Conservation (phyloP, 2,329 filamentous ascomycete genomes). For the Bisporella sp. region DNA sequence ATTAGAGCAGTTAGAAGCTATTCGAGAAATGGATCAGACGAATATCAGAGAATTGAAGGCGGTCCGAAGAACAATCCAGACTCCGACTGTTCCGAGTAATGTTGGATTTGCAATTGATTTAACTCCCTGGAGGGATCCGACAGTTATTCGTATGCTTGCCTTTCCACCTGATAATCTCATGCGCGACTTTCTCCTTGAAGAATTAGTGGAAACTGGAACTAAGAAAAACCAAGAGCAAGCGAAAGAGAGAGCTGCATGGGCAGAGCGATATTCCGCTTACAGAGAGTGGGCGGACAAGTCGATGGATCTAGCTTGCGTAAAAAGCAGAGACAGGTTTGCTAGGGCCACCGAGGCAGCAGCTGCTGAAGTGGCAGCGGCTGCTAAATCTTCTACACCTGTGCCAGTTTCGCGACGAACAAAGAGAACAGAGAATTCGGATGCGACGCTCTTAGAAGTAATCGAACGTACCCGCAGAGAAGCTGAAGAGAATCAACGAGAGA, state of each 20-base stretch:
- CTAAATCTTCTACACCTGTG: conserved; percentile 27
- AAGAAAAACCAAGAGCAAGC: conserved; percentile 11
- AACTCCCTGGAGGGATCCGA: no score
- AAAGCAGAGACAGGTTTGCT: conserved; percentile 22
- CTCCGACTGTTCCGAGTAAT: conserved; percentile 15
- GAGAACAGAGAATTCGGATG: conserved; percentile 42
- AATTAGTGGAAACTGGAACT: no score
- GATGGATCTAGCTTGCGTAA: conserved; percentile 20
- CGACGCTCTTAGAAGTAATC: no score
- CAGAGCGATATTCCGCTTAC: conserved; percentile 20
- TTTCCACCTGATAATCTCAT: no score
- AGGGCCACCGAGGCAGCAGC: conserved; percentile 18
- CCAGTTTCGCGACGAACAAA: conserved; percentile 52
- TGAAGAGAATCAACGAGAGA: conserved; percentile 59
- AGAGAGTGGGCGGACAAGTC: conserved; percentile 24
- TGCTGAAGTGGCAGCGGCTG: conserved; percentile 18
- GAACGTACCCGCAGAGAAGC: conserved; percentile 40
- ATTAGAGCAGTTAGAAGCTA: neutral
- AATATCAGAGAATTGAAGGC: conserved; percentile 5
- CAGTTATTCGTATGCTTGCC: no score
- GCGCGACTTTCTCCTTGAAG: no score
- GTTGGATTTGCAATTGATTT: no score
- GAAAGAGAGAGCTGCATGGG: conserved; percentile 19
- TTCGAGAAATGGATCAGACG: no score
- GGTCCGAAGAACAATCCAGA: conserved; percentile 25